Base-by-base conservation (phyloP, 129 eudicot genomes). In the Oenanthe sinensis region DNA sequence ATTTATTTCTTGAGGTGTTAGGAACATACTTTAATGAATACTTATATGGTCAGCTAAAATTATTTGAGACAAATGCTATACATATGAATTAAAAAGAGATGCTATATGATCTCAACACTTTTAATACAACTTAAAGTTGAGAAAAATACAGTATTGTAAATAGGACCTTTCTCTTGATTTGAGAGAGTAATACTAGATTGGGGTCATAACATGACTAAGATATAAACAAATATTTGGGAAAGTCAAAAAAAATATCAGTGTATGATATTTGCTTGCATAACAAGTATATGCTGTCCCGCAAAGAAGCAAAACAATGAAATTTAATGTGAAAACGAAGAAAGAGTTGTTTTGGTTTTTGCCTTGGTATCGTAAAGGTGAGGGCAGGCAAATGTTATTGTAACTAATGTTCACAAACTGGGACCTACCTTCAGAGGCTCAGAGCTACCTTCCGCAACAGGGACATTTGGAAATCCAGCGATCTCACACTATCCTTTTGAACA, bases 401-500 rank as follows among this genome's bases (percentile, higher is more conserved):
- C 6, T 28, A 26, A 12, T 26, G 72, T 67, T 4, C 33, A 16
- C 72, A 49, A 45, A 49, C 54, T 5, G 72, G 1, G 72, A 67
- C 72, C 63, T 87, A 95, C 98, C 97, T 91, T 93, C 75, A 93
- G 79, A 81, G 98, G 91, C 82, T 80, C 96, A 36, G 80, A 54
- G 81, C 90, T 91, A 62, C 98, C 98, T 84, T 91, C 91, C 7
- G 97, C 97, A 36, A 93, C 96, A 49, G 96, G 97, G 77, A 93
- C 69, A 87, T 82, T 88, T 76, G 90, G 89, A 87, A 79, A 63
- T 84, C 98, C 98, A 85, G 98, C 98, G 52, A 89, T 86, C 91
- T 93, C 98, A 91, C 97, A 93, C 98, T 93, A 93, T 93, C 91
- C 91, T 93, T 94, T 93, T 86, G 82, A 82, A 87, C 85, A 84